Conservation (phyloP, 192 early-diverging fungal species). For the Pilaira anomala region DNA sequence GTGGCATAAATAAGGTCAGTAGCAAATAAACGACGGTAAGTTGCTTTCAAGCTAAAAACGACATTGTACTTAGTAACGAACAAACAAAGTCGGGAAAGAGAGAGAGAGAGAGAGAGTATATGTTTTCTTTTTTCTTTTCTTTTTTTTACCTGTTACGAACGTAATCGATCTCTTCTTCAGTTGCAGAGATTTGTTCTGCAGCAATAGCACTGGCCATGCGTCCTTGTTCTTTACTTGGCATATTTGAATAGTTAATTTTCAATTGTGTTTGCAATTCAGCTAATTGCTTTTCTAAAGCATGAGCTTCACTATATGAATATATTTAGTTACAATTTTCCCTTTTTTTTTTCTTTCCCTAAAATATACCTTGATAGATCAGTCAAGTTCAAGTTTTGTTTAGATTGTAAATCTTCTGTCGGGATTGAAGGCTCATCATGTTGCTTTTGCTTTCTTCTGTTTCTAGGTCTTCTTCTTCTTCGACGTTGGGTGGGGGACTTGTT, state of each 20-base stretch:
- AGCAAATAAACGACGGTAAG: constrained; percentile 45
- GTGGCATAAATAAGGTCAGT: constrained; percentile 46
- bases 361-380: constrained; percentile 29
- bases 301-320: constrained; percentile 26
- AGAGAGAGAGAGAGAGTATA: too few relatives aligned
- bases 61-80: too few relatives aligned
- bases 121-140: too few relatives aligned
- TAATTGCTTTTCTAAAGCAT: constrained; percentile 38
- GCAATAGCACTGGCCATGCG: constrained; percentile 19
- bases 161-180: constrained; percentile 30
- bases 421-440: background rate
- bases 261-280: constrained; percentile 32
- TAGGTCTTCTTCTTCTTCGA: constrained; percentile 11
- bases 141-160: constrained; percentile 24
- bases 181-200: constrained; percentile 25
- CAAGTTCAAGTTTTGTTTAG: constrained; percentile 16
- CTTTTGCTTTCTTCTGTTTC: constrained; percentile 14
- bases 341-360: background rate
- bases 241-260: constrained; percentile 22
- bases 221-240: constrained; percentile 29
- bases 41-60: constrained; percentile 41
- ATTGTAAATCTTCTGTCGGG: background rate
- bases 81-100: too few relatives aligned
- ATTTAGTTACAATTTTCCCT: background rate
- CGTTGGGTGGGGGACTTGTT: background rate